A percentile compares a stretch with the other conserved stretches of the same genome.
Conservation (phyloP, 805 yeast genomes). For the Pichia occidentalis region DNA sequence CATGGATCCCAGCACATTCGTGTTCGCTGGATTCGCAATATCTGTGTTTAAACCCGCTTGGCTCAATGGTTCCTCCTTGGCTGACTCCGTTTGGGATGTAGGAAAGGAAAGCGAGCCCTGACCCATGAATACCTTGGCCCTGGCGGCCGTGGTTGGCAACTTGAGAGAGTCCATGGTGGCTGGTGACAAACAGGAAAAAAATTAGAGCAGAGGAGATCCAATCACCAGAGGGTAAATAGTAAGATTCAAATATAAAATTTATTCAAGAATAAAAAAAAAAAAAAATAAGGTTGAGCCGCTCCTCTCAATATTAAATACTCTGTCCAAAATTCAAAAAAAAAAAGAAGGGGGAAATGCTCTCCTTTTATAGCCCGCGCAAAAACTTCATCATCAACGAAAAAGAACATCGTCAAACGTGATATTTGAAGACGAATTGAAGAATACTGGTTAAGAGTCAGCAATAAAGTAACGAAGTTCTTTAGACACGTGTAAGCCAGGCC, state of each 20-base stretch:
- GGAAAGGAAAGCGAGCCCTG: constrained; percentile 60
- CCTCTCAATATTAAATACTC: background rate
- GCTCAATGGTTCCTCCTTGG: constrained; percentile 4
- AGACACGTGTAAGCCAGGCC: no score
- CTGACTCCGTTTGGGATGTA: constrained; percentile 33
- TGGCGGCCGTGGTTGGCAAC: constrained; percentile 71
- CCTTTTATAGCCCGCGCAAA: constrained; percentile 14
- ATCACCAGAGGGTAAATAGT: no score
- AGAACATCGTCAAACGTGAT: no score
- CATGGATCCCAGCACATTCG: no score
- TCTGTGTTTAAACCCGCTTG: no score
- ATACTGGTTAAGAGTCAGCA: no score
- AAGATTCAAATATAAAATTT: no score
- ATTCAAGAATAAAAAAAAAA: no score
- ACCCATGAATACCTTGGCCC: constrained; percentile 67
- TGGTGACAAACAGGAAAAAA: constrained; percentile 3
- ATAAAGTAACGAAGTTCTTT: no score
- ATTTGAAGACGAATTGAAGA: no score
- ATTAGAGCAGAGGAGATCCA: constrained; percentile 6
- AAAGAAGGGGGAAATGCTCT: constrained; percentile 7
- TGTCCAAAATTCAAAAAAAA: background rate
- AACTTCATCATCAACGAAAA: background rate
- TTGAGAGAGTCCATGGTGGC: constrained; percentile 60
- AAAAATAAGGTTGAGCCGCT: constrained; percentile 1
- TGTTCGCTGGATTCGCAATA: no score